A percentile compares a stretch with the other conserved stretches of the same genome.
phyloP scores from a whole-genome alignment of 305 asterid genomes.

The Coffea humblotiana region DNA sequence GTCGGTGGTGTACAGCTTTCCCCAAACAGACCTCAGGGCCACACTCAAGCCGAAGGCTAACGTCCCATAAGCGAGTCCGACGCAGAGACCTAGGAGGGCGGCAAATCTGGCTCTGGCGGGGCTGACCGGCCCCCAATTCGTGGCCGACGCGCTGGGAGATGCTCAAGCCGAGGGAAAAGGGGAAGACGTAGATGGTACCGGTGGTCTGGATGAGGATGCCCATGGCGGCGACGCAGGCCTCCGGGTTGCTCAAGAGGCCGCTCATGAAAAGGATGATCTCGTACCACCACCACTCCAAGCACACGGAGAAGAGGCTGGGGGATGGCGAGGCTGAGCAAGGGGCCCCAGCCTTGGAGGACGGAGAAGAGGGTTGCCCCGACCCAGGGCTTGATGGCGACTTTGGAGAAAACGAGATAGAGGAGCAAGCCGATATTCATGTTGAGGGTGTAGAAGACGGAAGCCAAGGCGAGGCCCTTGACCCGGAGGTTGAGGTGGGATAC shows the following conservation, averaged over 20 bases:
- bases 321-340: conserved; percentile 57
- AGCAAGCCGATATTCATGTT: conserved; percentile 61
- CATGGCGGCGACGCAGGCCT: conserved; percentile 78
- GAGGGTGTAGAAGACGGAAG: conserved; percentile 57
- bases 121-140: conserved; percentile 68
- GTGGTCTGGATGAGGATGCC: conserved; percentile 81
- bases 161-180: conserved; percentile 60
- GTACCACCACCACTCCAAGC: conserved; percentile 97
- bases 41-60: conserved; percentile 50
- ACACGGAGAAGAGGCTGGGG: conserved; percentile 73
- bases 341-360: conserved; percentile 61
- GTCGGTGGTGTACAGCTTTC: conserved; percentile 59
- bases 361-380: conserved; percentile 42
- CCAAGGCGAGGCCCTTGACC: conserved; percentile 67
- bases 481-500: conserved; percentile 52
- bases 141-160: conserved; percentile 83
- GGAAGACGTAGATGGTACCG: conserved; percentile 60
- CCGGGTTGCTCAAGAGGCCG: conserved; percentile 57
- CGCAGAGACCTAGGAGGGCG: conserved; percentile 42
- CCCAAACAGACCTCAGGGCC: conserved; percentile 49
- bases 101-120: conserved; percentile 53
- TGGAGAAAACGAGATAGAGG: conserved; percentile 44
- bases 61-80: conserved; percentile 43
- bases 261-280: conserved; percentile 71
- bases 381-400: conserved; percentile 71